Conservation (phyloP, 129 eudicot species). For the Glebionis coronaria region DNA sequence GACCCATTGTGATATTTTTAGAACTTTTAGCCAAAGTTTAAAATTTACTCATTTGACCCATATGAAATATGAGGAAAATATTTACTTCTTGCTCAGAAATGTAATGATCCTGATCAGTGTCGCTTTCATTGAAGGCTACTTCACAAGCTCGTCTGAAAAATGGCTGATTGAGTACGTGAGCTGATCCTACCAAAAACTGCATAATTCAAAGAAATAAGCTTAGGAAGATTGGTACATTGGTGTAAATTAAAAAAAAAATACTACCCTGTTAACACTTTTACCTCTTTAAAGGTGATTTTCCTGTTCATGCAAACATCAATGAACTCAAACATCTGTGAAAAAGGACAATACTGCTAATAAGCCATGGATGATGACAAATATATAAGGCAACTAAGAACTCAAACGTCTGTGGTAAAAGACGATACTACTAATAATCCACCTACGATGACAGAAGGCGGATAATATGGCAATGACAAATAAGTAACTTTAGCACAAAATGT, state of each 20-base stretch:
- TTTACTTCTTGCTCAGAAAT: constrained; percentile 66
- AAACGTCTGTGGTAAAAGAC: constrained; percentile 52
- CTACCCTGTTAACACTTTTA: constrained; percentile 5
- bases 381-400: constrained; percentile 31
- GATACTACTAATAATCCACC: constrained; percentile 3
- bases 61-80: neutral
- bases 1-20: neutral
- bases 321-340: constrained; percentile 72
- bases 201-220: constrained; percentile 15
- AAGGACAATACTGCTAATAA: neutral
- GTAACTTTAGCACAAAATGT: constrained; percentile 9
- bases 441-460: neutral
- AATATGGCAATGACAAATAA: neutral
- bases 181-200: constrained; percentile 88
- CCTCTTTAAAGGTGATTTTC: constrained; percentile 76
- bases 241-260: constrained; percentile 3
- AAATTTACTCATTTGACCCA: neutral
- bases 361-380: constrained; percentile 8
- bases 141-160: constrained; percentile 69
- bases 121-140: constrained; percentile 58
- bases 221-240: neutral
- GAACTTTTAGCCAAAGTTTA: neutral
- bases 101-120: constrained; percentile 39
- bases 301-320: constrained; percentile 68
- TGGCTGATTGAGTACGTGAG: constrained; percentile 70